Evolutionary conservation across 139 green algal species (phyloP).

Genomic region (Volvox africanus): DNA sequence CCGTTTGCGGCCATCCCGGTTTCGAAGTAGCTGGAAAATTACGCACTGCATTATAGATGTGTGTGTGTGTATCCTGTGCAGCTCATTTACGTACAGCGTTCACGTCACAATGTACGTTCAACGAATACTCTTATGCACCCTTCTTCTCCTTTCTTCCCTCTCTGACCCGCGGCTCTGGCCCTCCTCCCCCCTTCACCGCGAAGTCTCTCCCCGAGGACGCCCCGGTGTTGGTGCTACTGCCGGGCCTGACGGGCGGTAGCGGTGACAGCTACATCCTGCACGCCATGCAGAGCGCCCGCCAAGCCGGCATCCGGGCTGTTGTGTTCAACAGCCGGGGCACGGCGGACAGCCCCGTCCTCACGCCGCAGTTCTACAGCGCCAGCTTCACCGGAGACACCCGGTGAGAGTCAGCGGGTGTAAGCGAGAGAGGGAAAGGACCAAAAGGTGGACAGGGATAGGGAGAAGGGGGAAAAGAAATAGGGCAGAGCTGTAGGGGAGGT

Average conservation of each 20-base stretch:
- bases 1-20: too few relatives aligned
- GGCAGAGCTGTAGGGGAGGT: too few relatives aligned
- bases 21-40: too few relatives aligned
- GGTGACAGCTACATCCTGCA: conserved; percentile 91
- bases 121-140: background rate
- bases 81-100: too few relatives aligned
- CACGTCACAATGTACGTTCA: too few relatives aligned
- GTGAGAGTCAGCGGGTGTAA: conserved; percentile 35
- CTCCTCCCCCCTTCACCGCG: background rate
- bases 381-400: conserved; percentile 92
- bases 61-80: too few relatives aligned
- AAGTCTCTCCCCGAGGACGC: conserved; percentile 72
- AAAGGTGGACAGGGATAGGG: too few relatives aligned
- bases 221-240: conserved; percentile 90
- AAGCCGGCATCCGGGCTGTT: conserved; percentile 64
- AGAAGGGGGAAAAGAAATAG: too few relatives aligned
- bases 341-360: conserved; percentile 86
- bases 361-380: conserved; percentile 95
- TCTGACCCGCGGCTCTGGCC: background rate
- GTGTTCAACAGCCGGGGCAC: conserved; percentile 96
- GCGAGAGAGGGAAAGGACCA: conserved; percentile 77
- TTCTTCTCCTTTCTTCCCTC: background rate
- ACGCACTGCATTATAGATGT: too few relatives aligned
- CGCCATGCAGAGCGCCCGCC: conserved; percentile 65
- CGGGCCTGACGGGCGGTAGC: conserved; percentile 93